phyloP scores from a whole-genome alignment of 352 stramenopile genomes.

The Globisporangium nagaii region DNA sequence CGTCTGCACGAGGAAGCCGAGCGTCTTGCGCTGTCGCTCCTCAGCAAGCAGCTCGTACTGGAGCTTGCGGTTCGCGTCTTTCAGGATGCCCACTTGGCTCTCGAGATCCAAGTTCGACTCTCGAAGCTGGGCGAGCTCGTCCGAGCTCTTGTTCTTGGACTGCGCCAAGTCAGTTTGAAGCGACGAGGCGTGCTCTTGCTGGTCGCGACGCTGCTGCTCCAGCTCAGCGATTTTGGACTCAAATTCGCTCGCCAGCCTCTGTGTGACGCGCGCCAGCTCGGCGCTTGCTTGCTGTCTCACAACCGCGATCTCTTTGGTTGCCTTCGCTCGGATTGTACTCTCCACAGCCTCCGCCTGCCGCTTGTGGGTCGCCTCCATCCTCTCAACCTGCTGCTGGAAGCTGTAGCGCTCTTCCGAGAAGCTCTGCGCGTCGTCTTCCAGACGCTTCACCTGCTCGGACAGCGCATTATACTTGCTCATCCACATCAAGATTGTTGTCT shows the following conservation, averaged over 20 bases:
- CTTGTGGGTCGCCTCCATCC: constrained; percentile 11
- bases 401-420: constrained; percentile 29
- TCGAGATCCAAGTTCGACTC: constrained; percentile 5
- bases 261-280: not conserved
- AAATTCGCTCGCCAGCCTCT: constrained; percentile 3
- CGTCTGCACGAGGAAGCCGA: constrained; percentile 29
- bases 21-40: constrained; percentile 13
- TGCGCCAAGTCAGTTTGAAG: constrained; percentile 5
- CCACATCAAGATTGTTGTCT: constrained; percentile 64
- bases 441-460: constrained; percentile 21
- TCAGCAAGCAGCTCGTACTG: constrained; percentile 11
- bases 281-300: not conserved
- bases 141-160: constrained; percentile 15
- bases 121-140: not conserved
- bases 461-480: constrained; percentile 57
- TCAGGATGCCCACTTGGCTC: constrained; percentile 8
- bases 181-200: not conserved
- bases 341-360: constrained; percentile 1
- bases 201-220: not conserved
- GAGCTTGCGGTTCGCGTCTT: constrained; percentile 6
- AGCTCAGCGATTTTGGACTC: constrained; percentile 11
- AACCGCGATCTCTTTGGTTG: not conserved
- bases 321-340: not conserved
- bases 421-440: constrained; percentile 23
- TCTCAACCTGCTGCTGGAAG: constrained; percentile 19